Conservation (phyloP, 1,284 basidiomycete genomes). For the Cutaneotrichosporon cyanovorans region DNA sequence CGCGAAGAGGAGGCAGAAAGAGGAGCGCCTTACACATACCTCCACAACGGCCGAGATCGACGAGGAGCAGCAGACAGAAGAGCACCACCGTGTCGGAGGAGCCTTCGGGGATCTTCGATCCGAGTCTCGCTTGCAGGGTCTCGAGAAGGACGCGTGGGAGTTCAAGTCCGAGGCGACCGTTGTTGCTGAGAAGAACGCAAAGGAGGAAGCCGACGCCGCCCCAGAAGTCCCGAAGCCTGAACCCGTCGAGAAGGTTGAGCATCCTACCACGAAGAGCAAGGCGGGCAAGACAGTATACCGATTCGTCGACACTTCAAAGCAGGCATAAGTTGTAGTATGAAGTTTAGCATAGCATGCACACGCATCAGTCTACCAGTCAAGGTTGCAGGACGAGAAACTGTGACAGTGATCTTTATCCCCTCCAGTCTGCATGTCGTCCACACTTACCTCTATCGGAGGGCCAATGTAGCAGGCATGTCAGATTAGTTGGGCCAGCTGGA, state of each 20-base stretch:
- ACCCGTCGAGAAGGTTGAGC: neutral
- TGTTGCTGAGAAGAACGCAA: constrained; percentile 10
- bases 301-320: constrained; percentile 16
- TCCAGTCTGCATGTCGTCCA: too few relatives aligned
- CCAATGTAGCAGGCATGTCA: too few relatives aligned
- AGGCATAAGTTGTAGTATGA: too few relatives aligned
- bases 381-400: too few relatives aligned
- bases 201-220: constrained; percentile 10
- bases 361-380: too few relatives aligned
- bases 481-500: too few relatives aligned
- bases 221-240: neutral
- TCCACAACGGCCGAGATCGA: constrained; percentile 29
- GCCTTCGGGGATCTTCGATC: constrained; percentile 25
- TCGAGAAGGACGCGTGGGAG: constrained; percentile 39
- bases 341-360: too few relatives aligned
- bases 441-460: too few relatives aligned
- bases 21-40: constrained; percentile 26
- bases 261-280: neutral
- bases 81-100: constrained; percentile 25
- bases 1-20: constrained; percentile 6
- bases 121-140: constrained; percentile 11
- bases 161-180: constrained; percentile 29
- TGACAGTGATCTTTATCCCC: too few relatives aligned
- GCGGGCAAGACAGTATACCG: constrained; percentile 10
- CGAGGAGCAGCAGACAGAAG: constrained; percentile 35